Evolutionary conservation across 306 rosid species (phyloP).

Genomic region (Vigna hirtella): DNA sequence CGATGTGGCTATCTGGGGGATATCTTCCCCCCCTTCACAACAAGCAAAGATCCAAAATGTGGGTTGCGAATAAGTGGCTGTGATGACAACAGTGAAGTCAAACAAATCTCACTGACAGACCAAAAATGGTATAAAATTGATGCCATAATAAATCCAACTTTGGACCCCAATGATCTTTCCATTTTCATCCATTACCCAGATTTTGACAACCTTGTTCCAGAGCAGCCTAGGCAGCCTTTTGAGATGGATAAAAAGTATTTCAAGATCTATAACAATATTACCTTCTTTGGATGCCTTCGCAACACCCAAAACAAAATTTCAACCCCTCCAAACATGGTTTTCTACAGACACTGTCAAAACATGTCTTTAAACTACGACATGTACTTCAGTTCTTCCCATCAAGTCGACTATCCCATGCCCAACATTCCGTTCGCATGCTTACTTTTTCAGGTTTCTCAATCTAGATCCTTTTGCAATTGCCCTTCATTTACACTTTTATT

Average conservation of each 20-base stretch:
- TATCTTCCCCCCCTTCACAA: slow-evolving; percentile 31
- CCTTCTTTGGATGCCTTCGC: slow-evolving; percentile 27
- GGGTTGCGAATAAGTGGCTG: slow-evolving; percentile 2
- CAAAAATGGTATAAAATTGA: background rate
- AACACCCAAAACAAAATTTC: background rate
- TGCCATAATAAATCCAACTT: background rate
- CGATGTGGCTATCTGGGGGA: background rate
- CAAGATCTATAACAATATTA: background rate
- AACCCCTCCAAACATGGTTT: background rate
- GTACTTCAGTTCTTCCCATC: background rate
- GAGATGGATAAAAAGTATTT: background rate
- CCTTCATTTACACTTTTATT: background rate
- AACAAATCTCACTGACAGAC: background rate
- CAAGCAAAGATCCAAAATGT: background rate
- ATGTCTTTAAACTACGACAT: background rate
- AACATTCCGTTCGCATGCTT: background rate
- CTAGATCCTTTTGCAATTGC: background rate
- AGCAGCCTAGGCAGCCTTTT: background rate
- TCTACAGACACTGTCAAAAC: background rate
- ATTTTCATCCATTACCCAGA: background rate
- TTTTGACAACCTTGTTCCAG: background rate
- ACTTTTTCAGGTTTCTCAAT: background rate
- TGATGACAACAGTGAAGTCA: fast-evolving
- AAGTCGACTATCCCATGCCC: background rate
- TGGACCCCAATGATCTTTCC: background rate